These are phyloP conservation scores for Anacardium occidentale DNA, from an alignment of 345 rosid species.

Conservation along the genomic window DNA sequence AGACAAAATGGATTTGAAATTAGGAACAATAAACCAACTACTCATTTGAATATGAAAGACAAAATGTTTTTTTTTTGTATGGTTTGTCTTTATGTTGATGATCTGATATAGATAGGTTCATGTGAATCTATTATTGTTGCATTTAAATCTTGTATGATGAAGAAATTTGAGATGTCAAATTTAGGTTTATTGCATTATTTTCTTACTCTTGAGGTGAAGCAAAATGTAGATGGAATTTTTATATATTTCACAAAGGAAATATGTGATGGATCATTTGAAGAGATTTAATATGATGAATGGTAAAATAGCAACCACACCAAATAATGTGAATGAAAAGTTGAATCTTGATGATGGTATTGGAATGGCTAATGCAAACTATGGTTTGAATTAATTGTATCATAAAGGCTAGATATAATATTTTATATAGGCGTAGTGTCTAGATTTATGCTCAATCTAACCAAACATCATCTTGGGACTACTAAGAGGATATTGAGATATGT, in stretches of 20 bases:
- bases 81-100: conserved; percentile 8
- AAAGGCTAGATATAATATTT: neutral
- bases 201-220: neutral
- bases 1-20: too few species aligned
- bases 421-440: neutral
- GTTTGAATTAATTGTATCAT: neutral
- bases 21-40: neutral
- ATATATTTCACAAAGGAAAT: neutral
- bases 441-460: neutral
- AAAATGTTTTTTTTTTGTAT: neutral
- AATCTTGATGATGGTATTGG: neutral
- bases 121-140: neutral
- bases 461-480: neutral
- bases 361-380: neutral
- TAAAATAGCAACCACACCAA: neutral
- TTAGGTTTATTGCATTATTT: neutral
- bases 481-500: too few species aligned
- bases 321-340: neutral
- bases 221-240: neutral
- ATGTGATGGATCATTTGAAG: neutral
- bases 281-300: neutral
- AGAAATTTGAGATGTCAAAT: neutral
- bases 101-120: neutral
- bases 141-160: neutral
- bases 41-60: neutral